A percentile compares a stretch with the other conserved stretches of the same genome.
Evolutionary conservation across 1,139 yeast species (phyloP).

Genomic region (Blastobotrys indianensis): DNA sequence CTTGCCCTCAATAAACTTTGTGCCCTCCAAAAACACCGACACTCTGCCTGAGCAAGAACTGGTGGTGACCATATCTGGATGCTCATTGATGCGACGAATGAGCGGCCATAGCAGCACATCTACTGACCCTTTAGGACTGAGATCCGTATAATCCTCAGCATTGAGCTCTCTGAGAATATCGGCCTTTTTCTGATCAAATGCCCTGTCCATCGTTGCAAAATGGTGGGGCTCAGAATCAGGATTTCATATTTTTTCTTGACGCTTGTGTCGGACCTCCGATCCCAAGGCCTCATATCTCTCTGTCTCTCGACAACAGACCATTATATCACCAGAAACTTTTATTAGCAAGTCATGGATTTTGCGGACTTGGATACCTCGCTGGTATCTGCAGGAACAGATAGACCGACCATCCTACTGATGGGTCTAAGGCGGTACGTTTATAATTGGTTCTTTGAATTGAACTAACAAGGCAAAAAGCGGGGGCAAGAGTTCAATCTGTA

Average conservation of each 20-base stretch:
- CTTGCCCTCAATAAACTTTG: constrained; percentile 14
- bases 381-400: constrained; percentile 19
- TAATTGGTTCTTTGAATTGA: not conserved
- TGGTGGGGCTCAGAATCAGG: constrained; percentile 2
- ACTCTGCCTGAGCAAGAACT: constrained; percentile 87
- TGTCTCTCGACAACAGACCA: too few species aligned
- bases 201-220: constrained; percentile 4
- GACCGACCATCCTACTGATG: constrained; percentile 52
- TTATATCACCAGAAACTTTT: not conserved
- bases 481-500: constrained; percentile 89
- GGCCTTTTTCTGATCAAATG: constrained; percentile 61
- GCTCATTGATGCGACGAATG: constrained; percentile 57
- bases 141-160: constrained; percentile 47
- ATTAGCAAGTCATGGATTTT: constrained; percentile 12
- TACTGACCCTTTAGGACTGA: constrained; percentile 80
- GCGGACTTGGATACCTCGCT: constrained; percentile 20
- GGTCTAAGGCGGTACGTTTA: constrained; percentile 53
- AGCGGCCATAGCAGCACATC: constrained; percentile 69
- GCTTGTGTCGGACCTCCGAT: not conserved
- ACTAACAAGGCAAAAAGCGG: constrained; percentile 15
- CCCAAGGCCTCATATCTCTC: not conserved
- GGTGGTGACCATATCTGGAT: constrained; percentile 70
- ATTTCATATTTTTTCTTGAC: not conserved
- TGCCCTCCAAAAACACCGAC: constrained; percentile 72
- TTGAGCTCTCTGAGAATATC: constrained; percentile 40